phyloP scores from a whole-genome alignment of 1,284 basidiomycete species.

The Xerocomus amazonicus region DNA sequence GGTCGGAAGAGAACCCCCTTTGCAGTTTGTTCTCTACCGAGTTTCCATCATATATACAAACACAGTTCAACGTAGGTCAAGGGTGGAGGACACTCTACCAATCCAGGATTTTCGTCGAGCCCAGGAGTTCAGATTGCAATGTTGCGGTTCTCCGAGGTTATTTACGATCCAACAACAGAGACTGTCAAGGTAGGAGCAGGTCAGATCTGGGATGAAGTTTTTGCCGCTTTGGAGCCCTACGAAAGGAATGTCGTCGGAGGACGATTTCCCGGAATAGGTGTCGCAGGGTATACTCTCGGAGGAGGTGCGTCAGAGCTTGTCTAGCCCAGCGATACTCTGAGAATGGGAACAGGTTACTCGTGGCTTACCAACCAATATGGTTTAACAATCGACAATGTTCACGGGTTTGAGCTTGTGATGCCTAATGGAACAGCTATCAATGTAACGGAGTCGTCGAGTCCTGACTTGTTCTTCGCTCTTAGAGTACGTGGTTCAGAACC shows the following conservation, averaged over 20 bases:
- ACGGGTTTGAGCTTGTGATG: slow-evolving; percentile 45
- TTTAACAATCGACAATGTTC: slow-evolving; percentile 48
- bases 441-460: slow-evolving; percentile 37
- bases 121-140: slow-evolving; percentile 54
- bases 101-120: not conserved
- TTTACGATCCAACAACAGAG: slow-evolving; percentile 37
- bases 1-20: slow-evolving; percentile 7
- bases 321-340: slow-evolving; percentile 10
- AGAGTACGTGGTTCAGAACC: not conserved
- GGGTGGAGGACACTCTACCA: not conserved
- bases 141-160: slow-evolving; percentile 45
- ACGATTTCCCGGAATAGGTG: slow-evolving; percentile 52
- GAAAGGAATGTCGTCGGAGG: slow-evolving; percentile 51
- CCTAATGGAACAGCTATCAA: slow-evolving; percentile 37
- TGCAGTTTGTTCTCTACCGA: slow-evolving; percentile 3
- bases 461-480: slow-evolving; percentile 42
- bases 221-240: slow-evolving; percentile 42
- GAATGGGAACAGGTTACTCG: slow-evolving; percentile 14
- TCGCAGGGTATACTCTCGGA: slow-evolving; percentile 51
- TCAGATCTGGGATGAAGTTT: slow-evolving; percentile 55
- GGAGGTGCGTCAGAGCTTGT: slow-evolving; percentile 47
- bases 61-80: slow-evolving; percentile 9
- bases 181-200: slow-evolving; percentile 44
- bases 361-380: slow-evolving; percentile 33
- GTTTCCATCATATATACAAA: not conserved